Evolutionary conservation across 1,284 basidiomycete genomes (phyloP).

Genomic region (Ceratobasidium sp.): DNA sequence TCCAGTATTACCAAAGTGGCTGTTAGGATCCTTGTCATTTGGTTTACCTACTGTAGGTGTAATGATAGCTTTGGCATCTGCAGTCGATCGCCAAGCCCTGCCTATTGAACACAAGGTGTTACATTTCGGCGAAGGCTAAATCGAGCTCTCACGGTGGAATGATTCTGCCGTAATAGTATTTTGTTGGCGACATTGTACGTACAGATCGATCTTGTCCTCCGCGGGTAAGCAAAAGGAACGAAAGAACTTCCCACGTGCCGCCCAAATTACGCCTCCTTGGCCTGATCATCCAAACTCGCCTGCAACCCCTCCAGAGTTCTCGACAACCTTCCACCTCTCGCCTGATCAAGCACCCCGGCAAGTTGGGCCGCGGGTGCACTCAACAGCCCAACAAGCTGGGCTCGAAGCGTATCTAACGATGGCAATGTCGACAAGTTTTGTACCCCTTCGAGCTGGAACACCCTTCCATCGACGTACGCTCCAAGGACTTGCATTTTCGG

Average conservation of each 20-base stretch:
- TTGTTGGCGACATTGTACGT: too few species aligned
- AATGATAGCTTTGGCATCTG: too few species aligned
- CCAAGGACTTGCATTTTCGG: conserved; percentile 65
- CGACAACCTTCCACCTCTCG: conserved; percentile 73
- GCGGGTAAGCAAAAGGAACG: background rate
- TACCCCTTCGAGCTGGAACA: conserved; percentile 65
- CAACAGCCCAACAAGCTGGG: conserved; percentile 77
- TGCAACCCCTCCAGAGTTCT: conserved; percentile 79
- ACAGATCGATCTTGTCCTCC: background rate
- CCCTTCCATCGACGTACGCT: conserved; percentile 73
- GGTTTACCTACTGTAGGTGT: too few species aligned
- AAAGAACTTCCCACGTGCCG: background rate
- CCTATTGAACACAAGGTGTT: too few species aligned
- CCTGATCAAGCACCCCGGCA: conserved; percentile 70
- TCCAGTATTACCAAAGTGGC: too few species aligned
- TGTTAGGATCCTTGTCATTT: too few species aligned
- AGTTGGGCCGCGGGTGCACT: conserved; percentile 73
- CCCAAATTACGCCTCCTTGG: conserved; percentile 40
- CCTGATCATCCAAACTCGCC: conserved; percentile 69
- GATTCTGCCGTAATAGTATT: too few species aligned
- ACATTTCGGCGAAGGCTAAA: too few species aligned
- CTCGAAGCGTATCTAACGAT: conserved; percentile 69
- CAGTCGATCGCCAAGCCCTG: too few species aligned
- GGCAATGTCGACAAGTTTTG: conserved; percentile 70
- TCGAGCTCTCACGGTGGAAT: too few species aligned